These are phyloP conservation scores for Verticillium albo-atrum DNA, from an alignment of 2,329 filamentous ascomycete species.

Conservation along the genomic window DNA sequence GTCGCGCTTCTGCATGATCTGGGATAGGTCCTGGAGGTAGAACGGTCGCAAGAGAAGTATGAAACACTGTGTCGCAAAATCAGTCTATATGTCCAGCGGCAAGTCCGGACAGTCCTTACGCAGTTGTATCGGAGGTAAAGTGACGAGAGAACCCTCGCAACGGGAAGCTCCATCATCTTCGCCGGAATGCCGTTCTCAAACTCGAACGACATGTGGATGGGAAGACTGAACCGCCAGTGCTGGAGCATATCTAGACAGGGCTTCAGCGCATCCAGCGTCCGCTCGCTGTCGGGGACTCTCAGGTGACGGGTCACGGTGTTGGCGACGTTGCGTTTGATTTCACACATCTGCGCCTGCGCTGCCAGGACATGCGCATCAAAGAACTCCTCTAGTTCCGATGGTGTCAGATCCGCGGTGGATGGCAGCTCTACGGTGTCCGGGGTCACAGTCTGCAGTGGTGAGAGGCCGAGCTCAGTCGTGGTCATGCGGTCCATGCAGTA, in stretches of 20 bases:
- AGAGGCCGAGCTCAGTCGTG: slow-evolving; percentile 7
- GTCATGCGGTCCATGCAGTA: slow-evolving; percentile 12
- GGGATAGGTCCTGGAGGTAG: slow-evolving; percentile 8
- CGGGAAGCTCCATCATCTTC: neutral
- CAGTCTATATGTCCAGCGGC: too few species aligned
- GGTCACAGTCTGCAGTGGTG: neutral
- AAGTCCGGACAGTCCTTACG: slow-evolving; percentile 2
- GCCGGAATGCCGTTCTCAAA: slow-evolving; percentile 9
- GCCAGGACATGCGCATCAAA: slow-evolving; percentile 7
- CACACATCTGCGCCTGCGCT: slow-evolving; percentile 1
- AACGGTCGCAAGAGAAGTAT: slow-evolving; percentile 10
- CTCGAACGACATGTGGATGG: neutral
- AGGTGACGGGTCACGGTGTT: slow-evolving; percentile 4
- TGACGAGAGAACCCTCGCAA: slow-evolving; percentile 2
- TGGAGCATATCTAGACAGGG: slow-evolving; percentile 7
- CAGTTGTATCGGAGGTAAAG: slow-evolving; percentile 11
- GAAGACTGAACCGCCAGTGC: slow-evolving; percentile 2
- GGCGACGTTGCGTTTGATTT: slow-evolving; percentile 8
- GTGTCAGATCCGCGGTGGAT: neutral
- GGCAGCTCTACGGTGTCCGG: slow-evolving; percentile 3
- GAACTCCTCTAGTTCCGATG: slow-evolving; percentile 5
- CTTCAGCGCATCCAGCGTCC: neutral
- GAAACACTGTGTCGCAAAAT: slow-evolving; percentile 1
- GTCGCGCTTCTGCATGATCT: neutral
- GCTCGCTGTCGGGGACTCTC: neutral